These are phyloP conservation scores for Acer campestre DNA, from an alignment of 345 rosid genomes.

Conservation along the genomic window DNA sequence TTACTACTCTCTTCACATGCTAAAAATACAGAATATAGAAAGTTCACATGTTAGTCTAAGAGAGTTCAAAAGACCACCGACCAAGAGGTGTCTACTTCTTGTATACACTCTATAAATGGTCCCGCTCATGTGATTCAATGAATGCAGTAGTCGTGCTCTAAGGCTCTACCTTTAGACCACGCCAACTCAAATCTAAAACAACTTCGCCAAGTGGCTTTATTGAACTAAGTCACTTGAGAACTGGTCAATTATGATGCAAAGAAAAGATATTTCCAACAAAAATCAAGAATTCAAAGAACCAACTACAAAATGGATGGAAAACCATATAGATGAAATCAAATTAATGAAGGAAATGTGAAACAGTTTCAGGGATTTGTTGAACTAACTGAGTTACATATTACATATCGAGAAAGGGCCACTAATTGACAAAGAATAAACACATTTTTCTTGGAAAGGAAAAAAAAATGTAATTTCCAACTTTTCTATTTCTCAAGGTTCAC, in stretches of 20 bases:
- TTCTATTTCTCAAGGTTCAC: conserved; percentile 21
- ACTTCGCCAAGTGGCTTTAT: not conserved
- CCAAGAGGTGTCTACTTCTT: conserved; percentile 21
- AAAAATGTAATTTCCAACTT: conserved; percentile 15
- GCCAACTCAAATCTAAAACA: conserved; percentile 18
- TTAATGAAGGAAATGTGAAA: not conserved
- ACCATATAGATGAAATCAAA: not conserved
- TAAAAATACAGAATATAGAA: not conserved
- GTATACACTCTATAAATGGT: conserved; percentile 24
- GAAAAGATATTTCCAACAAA: not conserved
- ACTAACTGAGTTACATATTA: not conserved
- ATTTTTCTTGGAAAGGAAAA: not conserved
- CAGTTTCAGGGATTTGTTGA: not conserved
- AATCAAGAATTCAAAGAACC: not conserved
- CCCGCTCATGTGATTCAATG: conserved; percentile 20
- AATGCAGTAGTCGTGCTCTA: conserved; percentile 7
- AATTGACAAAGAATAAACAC: conserved; percentile 4
- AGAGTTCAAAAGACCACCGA: conserved; percentile 12
- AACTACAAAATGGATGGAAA: not conserved
- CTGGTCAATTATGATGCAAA: not conserved
- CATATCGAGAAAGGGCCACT: not conserved
- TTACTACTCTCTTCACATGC: not conserved
- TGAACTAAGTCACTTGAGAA: not conserved
- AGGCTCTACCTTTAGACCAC: conserved; percentile 16
- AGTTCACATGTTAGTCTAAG: not conserved